phyloP scores from a whole-genome alignment of 2,329 filamentous ascomycete genomes.

The Blastomyces emzantsi region DNA sequence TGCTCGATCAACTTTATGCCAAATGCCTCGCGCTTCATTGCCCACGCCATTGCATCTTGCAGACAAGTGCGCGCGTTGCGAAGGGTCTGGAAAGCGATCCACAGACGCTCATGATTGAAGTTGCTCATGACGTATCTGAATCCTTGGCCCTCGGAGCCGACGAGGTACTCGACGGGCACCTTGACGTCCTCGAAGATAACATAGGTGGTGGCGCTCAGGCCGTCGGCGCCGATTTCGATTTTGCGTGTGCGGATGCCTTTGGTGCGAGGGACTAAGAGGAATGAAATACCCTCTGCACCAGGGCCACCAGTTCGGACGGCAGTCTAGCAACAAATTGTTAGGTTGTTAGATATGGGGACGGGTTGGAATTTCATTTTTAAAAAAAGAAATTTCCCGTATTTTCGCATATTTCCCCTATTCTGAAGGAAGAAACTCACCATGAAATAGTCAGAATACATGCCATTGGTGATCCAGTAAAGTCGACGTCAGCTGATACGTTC shows the following conservation, averaged over 20 bases:
- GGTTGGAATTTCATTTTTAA: not conserved
- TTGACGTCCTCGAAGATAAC: slow-evolving; percentile 66
- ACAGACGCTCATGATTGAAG: slow-evolving; percentile 82
- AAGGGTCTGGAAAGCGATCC: slow-evolving; percentile 59
- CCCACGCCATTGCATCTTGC: slow-evolving; percentile 82
- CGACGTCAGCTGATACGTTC: not conserved
- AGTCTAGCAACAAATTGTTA: not conserved
- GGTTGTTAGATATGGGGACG: not conserved
- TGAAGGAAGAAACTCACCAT: not conserved
- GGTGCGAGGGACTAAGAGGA: slow-evolving; percentile 3
- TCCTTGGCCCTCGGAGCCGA: slow-evolving; percentile 77
- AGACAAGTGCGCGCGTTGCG: slow-evolving; percentile 60
- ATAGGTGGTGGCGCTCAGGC: slow-evolving; percentile 5
- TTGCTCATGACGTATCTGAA: slow-evolving; percentile 78
- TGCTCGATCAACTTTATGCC: slow-evolving; percentile 74
- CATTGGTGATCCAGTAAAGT: slow-evolving; percentile 7
- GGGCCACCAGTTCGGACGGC: slow-evolving; percentile 8
- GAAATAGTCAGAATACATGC: slow-evolving; percentile 8
- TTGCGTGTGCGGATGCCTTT: slow-evolving; percentile 5
- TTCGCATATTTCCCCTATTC: not conserved
- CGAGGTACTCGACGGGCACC: slow-evolving; percentile 66
- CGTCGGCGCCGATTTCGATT: slow-evolving; percentile 4
- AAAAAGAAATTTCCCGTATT: not conserved
- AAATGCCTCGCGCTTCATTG: slow-evolving; percentile 77
- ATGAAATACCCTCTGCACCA: slow-evolving; percentile 6